A percentile compares a stretch with the other conserved stretches of the same genome.
phyloP scores from a whole-genome alignment of 768 basidiomycete genomes.

The Cystofilobasidium bisporidii region DNA sequence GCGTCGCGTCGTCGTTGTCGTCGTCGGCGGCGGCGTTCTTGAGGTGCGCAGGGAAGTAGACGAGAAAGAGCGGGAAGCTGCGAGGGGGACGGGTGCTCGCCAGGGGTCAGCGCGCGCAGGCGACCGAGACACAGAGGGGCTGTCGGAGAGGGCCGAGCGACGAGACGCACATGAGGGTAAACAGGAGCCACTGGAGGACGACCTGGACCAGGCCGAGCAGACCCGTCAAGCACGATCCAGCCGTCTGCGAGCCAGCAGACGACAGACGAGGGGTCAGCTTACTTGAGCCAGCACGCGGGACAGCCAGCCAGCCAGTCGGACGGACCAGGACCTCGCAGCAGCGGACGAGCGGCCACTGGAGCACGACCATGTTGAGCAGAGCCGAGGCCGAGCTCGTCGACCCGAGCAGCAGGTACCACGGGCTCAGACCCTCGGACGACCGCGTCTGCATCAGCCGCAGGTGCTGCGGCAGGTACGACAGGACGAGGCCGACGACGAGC shows the following conservation, averaged over 20 bases:
- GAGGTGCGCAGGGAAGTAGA: slow-evolving; percentile 77
- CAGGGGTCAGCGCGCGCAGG: neutral
- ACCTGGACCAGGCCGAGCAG: slow-evolving; percentile 77
- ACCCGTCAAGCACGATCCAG: slow-evolving; percentile 64
- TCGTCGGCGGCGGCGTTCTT: slow-evolving; percentile 47
- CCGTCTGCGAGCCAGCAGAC: slow-evolving; percentile 46
- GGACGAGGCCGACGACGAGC: slow-evolving; percentile 60
- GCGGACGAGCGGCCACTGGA: slow-evolving; percentile 71
- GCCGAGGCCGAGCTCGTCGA: slow-evolving; percentile 68
- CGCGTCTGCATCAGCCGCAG: slow-evolving; percentile 64
- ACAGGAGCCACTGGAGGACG: slow-evolving; percentile 69
- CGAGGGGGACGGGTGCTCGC: neutral
- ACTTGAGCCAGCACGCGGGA: neutral
- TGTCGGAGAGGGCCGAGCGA: neutral
- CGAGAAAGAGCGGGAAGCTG: slow-evolving; percentile 80
- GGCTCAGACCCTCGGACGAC: slow-evolving; percentile 82
- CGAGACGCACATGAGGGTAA: slow-evolving; percentile 63
- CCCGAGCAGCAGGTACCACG: slow-evolving; percentile 82
- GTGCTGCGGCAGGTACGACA: slow-evolving; percentile 82
- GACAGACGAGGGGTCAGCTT: neutral
- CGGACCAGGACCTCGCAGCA: slow-evolving; percentile 73
- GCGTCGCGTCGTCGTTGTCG: neutral
- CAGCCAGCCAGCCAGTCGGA: neutral
- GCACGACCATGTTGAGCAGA: slow-evolving; percentile 75
- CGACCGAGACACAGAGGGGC: neutral